Evolutionary conservation across 306 rosid genomes (phyloP), one percentile per base, ranked within the genome.

Genomic region (Sicyos edulis): DNA sequence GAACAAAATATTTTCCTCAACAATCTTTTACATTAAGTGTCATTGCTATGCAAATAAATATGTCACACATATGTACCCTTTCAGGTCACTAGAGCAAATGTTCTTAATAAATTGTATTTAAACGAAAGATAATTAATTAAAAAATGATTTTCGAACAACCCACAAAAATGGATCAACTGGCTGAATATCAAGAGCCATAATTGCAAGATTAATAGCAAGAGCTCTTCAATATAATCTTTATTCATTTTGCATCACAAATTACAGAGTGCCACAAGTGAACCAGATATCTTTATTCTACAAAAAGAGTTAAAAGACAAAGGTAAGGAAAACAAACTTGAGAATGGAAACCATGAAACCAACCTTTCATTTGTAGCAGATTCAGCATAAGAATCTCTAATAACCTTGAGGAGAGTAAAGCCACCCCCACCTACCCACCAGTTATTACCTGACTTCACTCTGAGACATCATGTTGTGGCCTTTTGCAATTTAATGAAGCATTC

Each of bases 381-480:
- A 47, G 56, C 20, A 29, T 0, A 24, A 60, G 67, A 61, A 16
- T 49, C 14, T 21, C n/a, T n/a, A n/a, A 6, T 4, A 11, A 56
- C 62, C 37, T 13, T 16, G 17, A 29, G 69, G 21, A 34, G 34
- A 34, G 69, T 7, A 32, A 16, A 34, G 47, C 67, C 67, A 29
- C 21, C 8, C 2, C n/a, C 0, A 29, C 2, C n/a, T 0, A 29
- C 32, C 61, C 1, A 40, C 1, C 45, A 40, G 37, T 57, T 11
- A 60, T 60, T 62, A 62, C 69, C 73, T 26, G 58, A 68, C 45
- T 68, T 68, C 37, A 20, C 12, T 20, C 2, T 24, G 45, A 50
- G 42, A 14, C 44, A 50, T 50, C 58, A 15, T 49, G 42, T 37
- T 26, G 54, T 67, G 56, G 73, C 73, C 24, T 49, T 22, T 63